These are phyloP conservation scores for Colletotrichum sp. DNA, from an alignment of 2,329 filamentous ascomycete genomes.

Conservation along the genomic window DNA sequence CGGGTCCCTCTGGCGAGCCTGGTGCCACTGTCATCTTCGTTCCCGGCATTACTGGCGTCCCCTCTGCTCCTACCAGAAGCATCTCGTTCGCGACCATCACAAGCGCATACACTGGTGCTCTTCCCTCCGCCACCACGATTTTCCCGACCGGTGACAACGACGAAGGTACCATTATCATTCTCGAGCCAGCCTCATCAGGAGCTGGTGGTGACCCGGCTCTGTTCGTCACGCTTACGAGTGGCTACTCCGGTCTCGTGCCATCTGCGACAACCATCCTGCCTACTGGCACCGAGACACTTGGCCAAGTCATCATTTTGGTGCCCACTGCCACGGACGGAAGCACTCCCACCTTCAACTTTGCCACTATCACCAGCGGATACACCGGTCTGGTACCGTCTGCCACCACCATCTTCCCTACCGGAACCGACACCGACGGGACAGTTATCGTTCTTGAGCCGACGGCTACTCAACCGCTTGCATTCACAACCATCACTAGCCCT, in stretches of 20 bases:
- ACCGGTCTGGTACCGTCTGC: not conserved
- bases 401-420: not conserved
- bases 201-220: not conserved
- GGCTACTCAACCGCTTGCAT: not conserved
- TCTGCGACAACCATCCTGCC: not conserved
- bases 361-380: not conserved
- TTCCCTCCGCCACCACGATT: not conserved
- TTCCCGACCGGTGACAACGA: not conserved
- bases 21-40: not conserved
- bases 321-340: not conserved
- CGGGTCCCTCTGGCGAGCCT: not conserved
- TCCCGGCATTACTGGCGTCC: not conserved
- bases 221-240: not conserved
- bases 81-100: slow-evolving; percentile 8
- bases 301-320: not conserved
- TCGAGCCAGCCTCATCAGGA: not conserved
- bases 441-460: not conserved
- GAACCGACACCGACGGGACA: not conserved
- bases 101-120: not conserved
- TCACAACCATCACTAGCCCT: not conserved
- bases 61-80: not conserved
- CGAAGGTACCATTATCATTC: not conserved
- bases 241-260: not conserved
- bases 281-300: not conserved
- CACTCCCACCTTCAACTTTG: not conserved